A percentile compares a stretch with the other conserved stretches of the same genome.
phyloP scores from a whole-genome alignment of 2,329 filamentous ascomycete genomes.

The Colletotrichum sansevieriae region DNA sequence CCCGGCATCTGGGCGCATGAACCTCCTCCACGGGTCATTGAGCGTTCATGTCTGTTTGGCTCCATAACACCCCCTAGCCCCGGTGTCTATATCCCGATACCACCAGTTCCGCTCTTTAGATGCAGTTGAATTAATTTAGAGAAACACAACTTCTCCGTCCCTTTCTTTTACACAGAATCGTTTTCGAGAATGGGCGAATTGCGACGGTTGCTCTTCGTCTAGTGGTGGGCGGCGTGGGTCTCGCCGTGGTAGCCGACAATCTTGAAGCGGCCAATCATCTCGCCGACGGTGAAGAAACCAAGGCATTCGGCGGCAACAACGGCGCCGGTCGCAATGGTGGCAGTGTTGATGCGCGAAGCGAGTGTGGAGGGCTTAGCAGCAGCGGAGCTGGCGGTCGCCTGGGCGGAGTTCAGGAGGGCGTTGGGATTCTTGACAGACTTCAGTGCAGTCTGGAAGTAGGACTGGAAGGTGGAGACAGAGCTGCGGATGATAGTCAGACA shows the following conservation, averaged over 20 bases:
- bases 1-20: slow-evolving; percentile 26
- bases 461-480: slow-evolving; percentile 84
- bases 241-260: slow-evolving; percentile 91
- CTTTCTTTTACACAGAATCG: slow-evolving; percentile 11
- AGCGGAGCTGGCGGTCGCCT: slow-evolving; percentile 69
- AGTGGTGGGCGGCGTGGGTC: slow-evolving; percentile 70
- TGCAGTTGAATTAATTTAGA: slow-evolving; percentile 38
- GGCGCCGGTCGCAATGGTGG: slow-evolving; percentile 79
- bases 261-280: slow-evolving; percentile 97
- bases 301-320: slow-evolving; percentile 88
- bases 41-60: slow-evolving; percentile 32
- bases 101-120: slow-evolving; percentile 37
- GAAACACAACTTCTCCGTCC: slow-evolving; percentile 11
- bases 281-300: slow-evolving; percentile 97
- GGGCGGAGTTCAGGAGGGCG: slow-evolving; percentile 67
- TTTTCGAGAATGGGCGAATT: slow-evolving; percentile 15
- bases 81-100: slow-evolving; percentile 34
- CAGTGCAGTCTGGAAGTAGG: slow-evolving; percentile 82
- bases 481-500: slow-evolving; percentile 59
- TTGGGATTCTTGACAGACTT: slow-evolving; percentile 78
- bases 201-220: slow-evolving; percentile 47
- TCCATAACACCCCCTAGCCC: slow-evolving; percentile 31
- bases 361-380: slow-evolving; percentile 55
- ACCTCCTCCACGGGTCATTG: slow-evolving; percentile 35
- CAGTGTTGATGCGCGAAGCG: slow-evolving; percentile 67